Percentiles rank a stretch among this genome's conserved stretches.
Evolutionary conservation across 2,329 filamentous ascomycete species (phyloP).

Genomic region (Lithohypha guttulata): DNA sequence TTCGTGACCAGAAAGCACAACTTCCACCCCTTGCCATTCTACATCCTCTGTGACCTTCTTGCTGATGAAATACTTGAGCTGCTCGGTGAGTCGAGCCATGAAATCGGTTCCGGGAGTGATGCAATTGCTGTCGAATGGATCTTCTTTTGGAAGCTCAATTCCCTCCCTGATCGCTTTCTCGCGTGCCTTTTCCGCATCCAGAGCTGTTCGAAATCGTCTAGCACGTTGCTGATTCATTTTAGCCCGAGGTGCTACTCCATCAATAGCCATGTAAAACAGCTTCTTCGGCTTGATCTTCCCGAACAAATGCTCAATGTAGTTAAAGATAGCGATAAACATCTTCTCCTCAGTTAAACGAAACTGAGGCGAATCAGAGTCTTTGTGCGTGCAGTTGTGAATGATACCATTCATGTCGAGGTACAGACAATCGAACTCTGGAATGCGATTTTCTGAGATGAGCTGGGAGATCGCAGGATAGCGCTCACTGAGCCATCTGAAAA

Average conservation of each 20-base stretch:
- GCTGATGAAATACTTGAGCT: conserved; percentile 96
- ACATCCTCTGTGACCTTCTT: conserved; percentile 96
- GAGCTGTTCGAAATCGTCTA: conserved; percentile 83
- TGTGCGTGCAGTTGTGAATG: conserved; percentile 98
- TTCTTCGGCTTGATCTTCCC: conserved; percentile 98
- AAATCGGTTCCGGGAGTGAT: conserved; percentile 95
- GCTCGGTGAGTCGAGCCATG: conserved; percentile 89
- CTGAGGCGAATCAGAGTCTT: conserved; percentile 81
- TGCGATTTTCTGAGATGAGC: conserved; percentile 95
- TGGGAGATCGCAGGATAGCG: conserved; percentile 97
- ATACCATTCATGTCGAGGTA: conserved; percentile 93
- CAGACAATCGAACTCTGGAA: conserved; percentile 96
- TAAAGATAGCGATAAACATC: conserved; percentile 99
- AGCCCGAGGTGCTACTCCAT: conserved; percentile 90
- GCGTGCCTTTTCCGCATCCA: conserved; percentile 79
- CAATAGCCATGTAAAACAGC: conserved; percentile 99
- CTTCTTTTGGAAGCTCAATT: conserved; percentile 85
- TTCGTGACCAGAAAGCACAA: conserved; percentile 93
- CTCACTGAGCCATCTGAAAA: conserved; percentile 98
- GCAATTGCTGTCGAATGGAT: conserved; percentile 96
- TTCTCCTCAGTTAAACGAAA: conserved; percentile 94
- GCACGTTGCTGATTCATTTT: conserved; percentile 99
- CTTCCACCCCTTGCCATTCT: conserved; percentile 94
- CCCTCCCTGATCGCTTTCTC: conserved; percentile 88
- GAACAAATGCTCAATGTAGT: conserved; percentile 97